Percentiles rank a stretch among this genome's conserved stretches.
Evolutionary conservation across 257 asterid genomes (phyloP).

Genomic region (Solanum etuberosum): DNA sequence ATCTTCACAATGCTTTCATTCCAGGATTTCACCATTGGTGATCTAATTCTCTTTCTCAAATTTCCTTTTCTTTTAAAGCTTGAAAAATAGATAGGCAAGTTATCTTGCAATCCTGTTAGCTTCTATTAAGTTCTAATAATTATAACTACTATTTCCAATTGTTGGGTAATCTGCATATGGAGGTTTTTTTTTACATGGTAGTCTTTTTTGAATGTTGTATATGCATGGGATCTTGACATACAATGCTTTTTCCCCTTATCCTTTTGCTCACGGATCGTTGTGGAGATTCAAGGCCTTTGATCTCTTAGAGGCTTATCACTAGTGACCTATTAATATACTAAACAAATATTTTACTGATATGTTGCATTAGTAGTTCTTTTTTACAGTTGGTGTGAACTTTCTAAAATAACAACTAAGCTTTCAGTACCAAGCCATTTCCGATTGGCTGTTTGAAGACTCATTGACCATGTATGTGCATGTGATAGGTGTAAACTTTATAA

Average conservation of each 20-base stretch:
- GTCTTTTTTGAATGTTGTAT: neutral
- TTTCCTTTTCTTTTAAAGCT: neutral
- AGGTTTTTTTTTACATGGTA: neutral
- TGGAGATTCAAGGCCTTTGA: neutral
- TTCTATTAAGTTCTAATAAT: neutral
- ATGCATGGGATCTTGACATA: neutral
- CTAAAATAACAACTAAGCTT: neutral
- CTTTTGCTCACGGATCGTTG: neutral
- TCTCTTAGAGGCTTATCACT: neutral
- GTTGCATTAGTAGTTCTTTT: neutral
- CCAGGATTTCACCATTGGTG: neutral
- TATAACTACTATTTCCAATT: neutral
- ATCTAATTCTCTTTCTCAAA: neutral
- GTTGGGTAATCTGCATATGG: neutral
- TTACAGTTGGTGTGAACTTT: neutral
- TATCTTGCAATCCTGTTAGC: neutral
- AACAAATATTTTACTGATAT: neutral
- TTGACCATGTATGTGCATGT: neutral
- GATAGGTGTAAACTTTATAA: neutral
- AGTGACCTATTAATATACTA: neutral
- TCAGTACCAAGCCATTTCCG: neutral
- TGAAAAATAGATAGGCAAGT: neutral
- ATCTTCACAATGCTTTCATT: neutral
- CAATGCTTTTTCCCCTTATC: neutral
- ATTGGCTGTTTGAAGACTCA: neutral